Percentiles rank a stretch among this genome's conserved stretches.
Evolutionary conservation across 768 basidiomycete genomes (phyloP).

Genomic region (Tephrocybe sp.): DNA sequence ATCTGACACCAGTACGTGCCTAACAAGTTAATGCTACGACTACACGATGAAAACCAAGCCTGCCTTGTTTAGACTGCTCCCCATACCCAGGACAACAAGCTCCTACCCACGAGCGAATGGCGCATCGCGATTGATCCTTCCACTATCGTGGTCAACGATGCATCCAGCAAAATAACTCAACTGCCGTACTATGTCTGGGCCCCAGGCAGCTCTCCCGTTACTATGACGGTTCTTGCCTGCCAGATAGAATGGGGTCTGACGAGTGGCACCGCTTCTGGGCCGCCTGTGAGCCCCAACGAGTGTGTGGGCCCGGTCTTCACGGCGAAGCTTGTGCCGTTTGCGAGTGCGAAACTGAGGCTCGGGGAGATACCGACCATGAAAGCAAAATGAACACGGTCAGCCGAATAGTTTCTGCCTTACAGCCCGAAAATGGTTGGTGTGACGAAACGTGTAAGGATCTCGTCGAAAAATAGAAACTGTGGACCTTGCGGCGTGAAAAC

Average conservation of each 20-base stretch:
- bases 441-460: too few relatives aligned
- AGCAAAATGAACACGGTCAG: constrained; percentile 4
- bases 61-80: constrained; percentile 32
- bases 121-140: constrained; percentile 39
- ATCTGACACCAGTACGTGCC: constrained; percentile 37
- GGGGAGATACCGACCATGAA: constrained; percentile 41
- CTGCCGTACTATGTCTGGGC: constrained; percentile 43
- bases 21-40: too few relatives aligned
- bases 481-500: too few relatives aligned
- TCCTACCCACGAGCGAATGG: constrained; percentile 39
- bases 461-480: too few relatives aligned
- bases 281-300: constrained; percentile 32
- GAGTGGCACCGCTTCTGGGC: constrained; percentile 33
- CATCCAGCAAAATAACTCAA: constrained; percentile 20
- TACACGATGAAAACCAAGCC: neutral
- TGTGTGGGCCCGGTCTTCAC: constrained; percentile 31
- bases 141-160: constrained; percentile 32
- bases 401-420: too few relatives aligned
- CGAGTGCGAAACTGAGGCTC: constrained; percentile 36
- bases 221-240: constrained; percentile 38
- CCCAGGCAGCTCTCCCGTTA: constrained; percentile 36
- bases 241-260: constrained; percentile 36
- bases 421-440: too few relatives aligned
- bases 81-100: constrained; percentile 37
- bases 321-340: constrained; percentile 40